These are phyloP conservation scores for Erythrophleum fordii DNA, from an alignment of 306 rosid genomes.

Conservation along the genomic window DNA sequence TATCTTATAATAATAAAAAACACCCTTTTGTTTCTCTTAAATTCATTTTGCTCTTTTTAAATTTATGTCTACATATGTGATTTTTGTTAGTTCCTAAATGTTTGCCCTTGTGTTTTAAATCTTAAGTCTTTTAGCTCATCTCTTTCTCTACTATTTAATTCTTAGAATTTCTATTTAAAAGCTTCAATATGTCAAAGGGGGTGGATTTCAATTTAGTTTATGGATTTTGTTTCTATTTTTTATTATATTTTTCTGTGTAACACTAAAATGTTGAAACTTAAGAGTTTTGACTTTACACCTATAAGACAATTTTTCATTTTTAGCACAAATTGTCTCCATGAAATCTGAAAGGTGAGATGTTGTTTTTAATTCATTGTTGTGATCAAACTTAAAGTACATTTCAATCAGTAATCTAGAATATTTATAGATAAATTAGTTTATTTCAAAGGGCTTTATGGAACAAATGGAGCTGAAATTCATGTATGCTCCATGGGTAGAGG, in stretches of 20 bases:
- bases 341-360: background rate
- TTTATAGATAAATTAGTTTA: background rate
- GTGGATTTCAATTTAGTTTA: background rate
- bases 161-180: background rate
- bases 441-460: background rate
- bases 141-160: background rate
- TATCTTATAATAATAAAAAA: too few relatives aligned
- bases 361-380: background rate
- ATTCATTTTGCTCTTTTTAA: background rate
- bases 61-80: background rate
- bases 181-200: background rate
- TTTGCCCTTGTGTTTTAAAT: conserved; percentile 36
- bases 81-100: background rate
- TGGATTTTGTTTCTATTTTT: background rate
- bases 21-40: too few relatives aligned
- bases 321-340: background rate
- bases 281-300: conserved; percentile 15
- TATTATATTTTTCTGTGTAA: background rate
- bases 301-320: background rate
- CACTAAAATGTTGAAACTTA: conserved; percentile 10
- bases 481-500: background rate
- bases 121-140: conserved; percentile 29
- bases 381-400: background rate
- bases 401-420: background rate
- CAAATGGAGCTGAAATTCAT: background rate